Evolutionary conservation across 2,329 filamentous ascomycete genomes (phyloP), one percentile per base, ranked within the genome.

Genomic region (Akanthomyces dipterigenus): DNA sequence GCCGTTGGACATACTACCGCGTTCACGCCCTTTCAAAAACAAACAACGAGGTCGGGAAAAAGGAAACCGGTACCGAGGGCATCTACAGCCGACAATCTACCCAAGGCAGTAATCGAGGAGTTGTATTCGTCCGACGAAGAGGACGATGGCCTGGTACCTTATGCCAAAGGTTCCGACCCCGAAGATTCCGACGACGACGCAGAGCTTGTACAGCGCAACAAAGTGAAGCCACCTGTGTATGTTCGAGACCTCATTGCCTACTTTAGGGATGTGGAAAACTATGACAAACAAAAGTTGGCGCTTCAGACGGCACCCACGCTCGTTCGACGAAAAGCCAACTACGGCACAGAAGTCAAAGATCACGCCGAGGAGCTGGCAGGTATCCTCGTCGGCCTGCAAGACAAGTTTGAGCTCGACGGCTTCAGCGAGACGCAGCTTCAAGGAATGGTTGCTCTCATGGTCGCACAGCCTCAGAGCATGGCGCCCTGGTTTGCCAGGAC

Each of bases 101-200:
- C 68, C 64, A 76, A 69, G 73, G 62, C 85, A 22, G 78, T 88
- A 20, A 85, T 88, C 18, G 82, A 92, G 72, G 88, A 91, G 68
- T 71, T 92, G 11, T 78, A 81, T 26, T 81, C 82, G 11, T 82
- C 82, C 2, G 82, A 84, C 0, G 80, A 80, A 9, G 85, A 87
- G 50, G 82, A 86, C 36, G 84, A 88, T 18, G 89, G 90, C 63
- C 77, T 98, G 1, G 78, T 85, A 2, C 84, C 90, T 1, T 96
- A 97, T 67, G 83, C 84, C 16, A 97, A 96, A 71, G 90, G 91
- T 68, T 92, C 90, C 1, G 95, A 99, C 66, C 83, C 86, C 0
- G 91, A 96, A 70, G 95, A 99, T 70, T 93, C 91, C 0, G 92
- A 97, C 62, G 93, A 97, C 42, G 96, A 99, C 67, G 88, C 95